Percentiles rank a stretch among this genome's conserved stretches.
These are phyloP conservation scores for Cercophora newfieldiana DNA, from an alignment of 495 filamentous ascomycete genomes.

Conservation along the genomic window DNA sequence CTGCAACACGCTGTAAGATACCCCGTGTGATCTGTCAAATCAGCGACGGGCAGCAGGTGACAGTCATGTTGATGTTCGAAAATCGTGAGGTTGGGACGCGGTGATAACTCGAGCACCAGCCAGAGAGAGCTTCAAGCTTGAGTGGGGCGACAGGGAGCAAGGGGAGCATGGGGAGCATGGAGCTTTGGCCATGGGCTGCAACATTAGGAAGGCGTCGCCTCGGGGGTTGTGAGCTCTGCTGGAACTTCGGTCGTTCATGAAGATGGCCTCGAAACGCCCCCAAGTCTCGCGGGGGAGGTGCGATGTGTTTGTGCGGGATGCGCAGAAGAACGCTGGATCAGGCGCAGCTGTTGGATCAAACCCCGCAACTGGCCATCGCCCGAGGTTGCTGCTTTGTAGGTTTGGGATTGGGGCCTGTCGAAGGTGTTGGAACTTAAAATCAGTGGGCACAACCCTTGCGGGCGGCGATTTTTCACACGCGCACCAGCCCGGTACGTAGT, in stretches of 20 bases:
- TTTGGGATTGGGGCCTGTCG: neutral
- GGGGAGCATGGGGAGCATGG: conserved; percentile 5
- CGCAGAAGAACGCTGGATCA: neutral
- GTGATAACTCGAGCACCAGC: neutral
- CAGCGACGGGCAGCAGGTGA: neutral
- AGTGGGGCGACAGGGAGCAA: conserved; percentile 3
- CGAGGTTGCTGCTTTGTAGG: conserved; percentile 9
- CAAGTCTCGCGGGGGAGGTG: neutral
- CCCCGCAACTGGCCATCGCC: neutral
- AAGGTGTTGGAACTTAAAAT: too few relatives aligned
- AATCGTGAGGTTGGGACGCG: conserved; percentile 21
- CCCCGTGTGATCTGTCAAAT: conserved; percentile 3
- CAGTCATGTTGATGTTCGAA: conserved; percentile 11
- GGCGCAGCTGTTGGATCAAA: neutral
- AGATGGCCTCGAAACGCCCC: neutral
- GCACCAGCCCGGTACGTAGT: conserved; percentile 3
- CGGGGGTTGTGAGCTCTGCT: neutral
- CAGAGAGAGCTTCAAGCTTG: conserved; percentile 13
- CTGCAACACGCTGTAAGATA: neutral
- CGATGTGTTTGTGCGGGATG: neutral
- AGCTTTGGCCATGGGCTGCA: neutral
- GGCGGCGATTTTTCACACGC: conserved; percentile 15
- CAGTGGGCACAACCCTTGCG: neutral
- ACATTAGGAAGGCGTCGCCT: neutral
- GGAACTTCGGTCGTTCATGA: neutral